Conservation (phyloP, 2,329 filamentous ascomycete species). For the Cladosporium halotolerans region DNA sequence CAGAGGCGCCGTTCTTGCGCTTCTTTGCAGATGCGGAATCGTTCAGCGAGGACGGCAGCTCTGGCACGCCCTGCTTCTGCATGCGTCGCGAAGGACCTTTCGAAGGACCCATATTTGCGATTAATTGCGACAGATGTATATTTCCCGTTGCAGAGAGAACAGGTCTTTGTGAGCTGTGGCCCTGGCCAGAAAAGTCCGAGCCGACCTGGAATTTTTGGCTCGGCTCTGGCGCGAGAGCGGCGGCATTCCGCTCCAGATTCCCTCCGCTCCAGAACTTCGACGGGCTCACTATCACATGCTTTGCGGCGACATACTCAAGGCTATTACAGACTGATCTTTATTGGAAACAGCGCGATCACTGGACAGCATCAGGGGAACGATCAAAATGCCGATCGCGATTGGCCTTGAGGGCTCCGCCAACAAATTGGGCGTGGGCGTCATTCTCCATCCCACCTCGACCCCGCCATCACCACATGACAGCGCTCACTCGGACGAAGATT, state of each 20-base stretch:
- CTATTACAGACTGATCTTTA: neutral
- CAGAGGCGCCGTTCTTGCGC: slow-evolving; percentile 64
- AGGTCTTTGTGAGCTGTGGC: neutral
- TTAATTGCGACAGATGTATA: neutral
- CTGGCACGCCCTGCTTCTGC: slow-evolving; percentile 72
- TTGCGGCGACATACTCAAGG: neutral
- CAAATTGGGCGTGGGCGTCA: slow-evolving; percentile 91
- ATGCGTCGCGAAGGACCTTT: slow-evolving; percentile 58
- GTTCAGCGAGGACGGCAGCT: slow-evolving; percentile 69
- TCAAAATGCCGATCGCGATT: slow-evolving; percentile 52
- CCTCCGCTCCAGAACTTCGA: neutral
- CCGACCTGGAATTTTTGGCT: slow-evolving; percentile 3
- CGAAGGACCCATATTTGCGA: slow-evolving; percentile 4
- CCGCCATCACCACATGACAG: slow-evolving; percentile 31
- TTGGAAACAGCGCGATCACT: neutral
- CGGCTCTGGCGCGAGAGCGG: neutral
- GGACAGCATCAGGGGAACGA: neutral
- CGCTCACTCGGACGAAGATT: slow-evolving; percentile 28
- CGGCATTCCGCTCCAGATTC: neutral
- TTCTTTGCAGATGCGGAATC: slow-evolving; percentile 72
- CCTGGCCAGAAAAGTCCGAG: neutral
- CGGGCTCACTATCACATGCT: neutral
- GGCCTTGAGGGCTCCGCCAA: slow-evolving; percentile 92
- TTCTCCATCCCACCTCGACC: slow-evolving; percentile 58
- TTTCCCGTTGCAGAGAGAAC: neutral